Percentiles rank a stretch among this genome's conserved stretches.
phyloP scores from a whole-genome alignment of 2,329 filamentous ascomycete genomes.

The Microdochium paspali region DNA sequence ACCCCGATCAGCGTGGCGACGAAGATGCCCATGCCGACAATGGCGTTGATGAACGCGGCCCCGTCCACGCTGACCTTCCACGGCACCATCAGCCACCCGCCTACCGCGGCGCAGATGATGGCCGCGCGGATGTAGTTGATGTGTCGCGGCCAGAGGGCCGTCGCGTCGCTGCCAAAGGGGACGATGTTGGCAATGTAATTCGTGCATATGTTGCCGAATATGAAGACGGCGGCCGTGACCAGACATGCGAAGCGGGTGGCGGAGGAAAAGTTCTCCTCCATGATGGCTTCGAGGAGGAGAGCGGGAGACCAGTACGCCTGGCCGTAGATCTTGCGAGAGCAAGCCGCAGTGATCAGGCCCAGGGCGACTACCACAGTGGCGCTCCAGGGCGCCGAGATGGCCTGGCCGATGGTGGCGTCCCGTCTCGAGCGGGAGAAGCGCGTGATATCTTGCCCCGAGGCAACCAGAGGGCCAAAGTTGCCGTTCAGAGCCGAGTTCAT shows the following conservation, averaged over 20 bases:
- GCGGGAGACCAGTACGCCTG: background rate
- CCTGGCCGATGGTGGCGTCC: background rate
- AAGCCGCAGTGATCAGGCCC: background rate
- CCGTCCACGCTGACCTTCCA: conserved; percentile 16
- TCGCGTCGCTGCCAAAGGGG: background rate
- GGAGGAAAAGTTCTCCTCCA: background rate
- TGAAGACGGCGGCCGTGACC: background rate
- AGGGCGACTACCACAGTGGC: background rate
- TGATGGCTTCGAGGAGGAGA: background rate
- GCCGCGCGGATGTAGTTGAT: background rate
- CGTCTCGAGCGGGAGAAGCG: background rate
- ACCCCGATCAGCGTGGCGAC: conserved; percentile 11
- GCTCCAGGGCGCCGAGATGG: background rate
- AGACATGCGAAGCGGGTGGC: background rate
- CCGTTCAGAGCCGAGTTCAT: background rate
- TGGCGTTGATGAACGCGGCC: conserved; percentile 13
- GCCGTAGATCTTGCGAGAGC: background rate
- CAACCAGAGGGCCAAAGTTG: background rate
- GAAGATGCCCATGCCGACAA: conserved; percentile 16
- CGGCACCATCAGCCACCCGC: conserved; percentile 9
- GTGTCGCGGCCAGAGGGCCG: background rate
- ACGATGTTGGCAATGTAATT: background rate
- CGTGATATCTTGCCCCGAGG: background rate
- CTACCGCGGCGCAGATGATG: background rate
- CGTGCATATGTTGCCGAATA: background rate